Conservation (phyloP, 2,329 filamentous ascomycete species). For the Samsoniella hepiali region DNA sequence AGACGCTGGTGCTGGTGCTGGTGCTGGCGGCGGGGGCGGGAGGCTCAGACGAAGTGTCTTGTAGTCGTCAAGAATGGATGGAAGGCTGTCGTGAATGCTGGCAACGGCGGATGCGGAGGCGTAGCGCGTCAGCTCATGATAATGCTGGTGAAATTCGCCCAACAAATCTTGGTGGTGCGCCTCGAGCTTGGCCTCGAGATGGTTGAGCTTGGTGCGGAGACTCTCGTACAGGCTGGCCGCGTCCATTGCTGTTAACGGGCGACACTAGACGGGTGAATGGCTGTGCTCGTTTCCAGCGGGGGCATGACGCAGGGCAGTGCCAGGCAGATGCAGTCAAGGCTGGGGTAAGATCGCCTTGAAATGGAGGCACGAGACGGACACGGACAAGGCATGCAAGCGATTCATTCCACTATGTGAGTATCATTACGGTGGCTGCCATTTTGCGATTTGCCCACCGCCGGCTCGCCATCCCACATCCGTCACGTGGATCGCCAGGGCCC, state of each 20-base stretch:
- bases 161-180: conserved; percentile 56
- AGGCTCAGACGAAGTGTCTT: conserved; percentile 36
- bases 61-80: conserved; percentile 41
- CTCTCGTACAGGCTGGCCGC: conserved; percentile 45
- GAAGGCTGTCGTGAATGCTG: conserved; percentile 46
- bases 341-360: conserved; percentile 3
- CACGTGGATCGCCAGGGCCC: conserved; percentile 16
- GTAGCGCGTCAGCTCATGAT: conserved; percentile 47
- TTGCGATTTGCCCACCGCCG: conserved; percentile 9
- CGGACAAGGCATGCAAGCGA: conserved; percentile 8
- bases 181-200: conserved; percentile 56
- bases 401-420: conserved; percentile 10
- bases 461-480: conserved; percentile 5
- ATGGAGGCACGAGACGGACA: background rate
- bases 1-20: background rate
- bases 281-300: conserved; percentile 28
- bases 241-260: conserved; percentile 32
- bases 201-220: conserved; percentile 51
- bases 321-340: conserved; percentile 11
- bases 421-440: conserved; percentile 7
- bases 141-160: conserved; percentile 54
- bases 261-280: conserved; percentile 14
- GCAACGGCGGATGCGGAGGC: conserved; percentile 45
- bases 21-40: conserved; percentile 19
- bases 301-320: conserved; percentile 36